These are phyloP conservation scores for Nitzschia sp. DNA, from an alignment of 108 stramenopile species.

Conservation along the genomic window DNA sequence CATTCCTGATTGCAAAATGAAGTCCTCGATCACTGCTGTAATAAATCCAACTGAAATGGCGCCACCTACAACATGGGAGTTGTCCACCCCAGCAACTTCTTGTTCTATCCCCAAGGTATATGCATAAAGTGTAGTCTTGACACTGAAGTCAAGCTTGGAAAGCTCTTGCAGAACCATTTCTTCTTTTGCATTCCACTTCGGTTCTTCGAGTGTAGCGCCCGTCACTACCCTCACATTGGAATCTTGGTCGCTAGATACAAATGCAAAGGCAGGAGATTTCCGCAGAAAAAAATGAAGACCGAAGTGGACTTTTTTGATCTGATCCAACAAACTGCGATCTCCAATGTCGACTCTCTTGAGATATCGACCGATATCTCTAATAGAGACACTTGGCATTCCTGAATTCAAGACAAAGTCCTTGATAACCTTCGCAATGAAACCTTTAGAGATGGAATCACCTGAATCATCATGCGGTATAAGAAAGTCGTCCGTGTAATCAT, in stretches of 20 bases:
- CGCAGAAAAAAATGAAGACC: slow-evolving; percentile 54
- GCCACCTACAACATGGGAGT: too few species aligned
- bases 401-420: slow-evolving; percentile 60
- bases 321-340: slow-evolving; percentile 58
- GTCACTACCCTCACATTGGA: too few species aligned
- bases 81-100: too few species aligned
- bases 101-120: too few species aligned
- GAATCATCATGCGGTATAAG: neutral
- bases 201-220: too few species aligned
- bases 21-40: slow-evolving; percentile 50
- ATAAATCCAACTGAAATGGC: too few species aligned
- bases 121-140: too few species aligned
- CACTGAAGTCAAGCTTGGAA: too few species aligned
- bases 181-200: too few species aligned
- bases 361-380: slow-evolving; percentile 69
- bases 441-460: slow-evolving; percentile 34
- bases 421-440: slow-evolving; percentile 63
- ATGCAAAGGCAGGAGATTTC: neutral
- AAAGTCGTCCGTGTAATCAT: slow-evolving; percentile 65
- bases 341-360: slow-evolving; percentile 58
- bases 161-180: too few species aligned
- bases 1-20: slow-evolving; percentile 48
- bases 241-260: too few species aligned
- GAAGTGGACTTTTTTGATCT: slow-evolving; percentile 61
- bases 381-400: slow-evolving; percentile 47